phyloP scores from a whole-genome alignment of 805 yeast species.

The Candida sanyiensis region DNA sequence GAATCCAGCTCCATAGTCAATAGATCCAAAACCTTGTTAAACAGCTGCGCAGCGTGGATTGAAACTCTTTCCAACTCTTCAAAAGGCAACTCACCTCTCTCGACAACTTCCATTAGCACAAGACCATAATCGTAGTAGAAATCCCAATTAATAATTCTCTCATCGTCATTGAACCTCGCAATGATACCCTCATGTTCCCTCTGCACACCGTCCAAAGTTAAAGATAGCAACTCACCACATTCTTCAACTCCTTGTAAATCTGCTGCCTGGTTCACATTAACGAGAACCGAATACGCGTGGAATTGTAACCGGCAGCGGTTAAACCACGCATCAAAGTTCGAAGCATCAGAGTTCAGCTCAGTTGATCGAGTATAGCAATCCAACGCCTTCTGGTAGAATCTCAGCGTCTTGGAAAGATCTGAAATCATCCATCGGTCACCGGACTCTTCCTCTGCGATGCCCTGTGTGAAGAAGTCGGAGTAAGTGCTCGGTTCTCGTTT shows the following conservation, averaged over 20 bases:
- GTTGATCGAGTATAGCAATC: conserved; percentile 35
- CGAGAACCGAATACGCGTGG: conserved; percentile 50
- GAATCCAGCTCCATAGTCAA: conserved; percentile 19
- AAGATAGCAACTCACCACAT: conserved; percentile 7
- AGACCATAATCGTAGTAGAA: conserved; percentile 22
- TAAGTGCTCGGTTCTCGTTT: conserved; percentile 27
- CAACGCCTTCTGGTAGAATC: conserved; percentile 60
- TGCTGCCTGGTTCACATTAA: conserved; percentile 34
- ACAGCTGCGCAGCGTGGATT: conserved; percentile 8
- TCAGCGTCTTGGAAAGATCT: conserved; percentile 55
- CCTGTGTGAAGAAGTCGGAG: conserved; percentile 51
- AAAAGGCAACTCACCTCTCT: conserved; percentile 8
- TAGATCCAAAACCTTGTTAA: conserved; percentile 12
- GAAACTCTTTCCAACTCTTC: conserved; percentile 12
- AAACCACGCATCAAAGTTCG: conserved; percentile 44
- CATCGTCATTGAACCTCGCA: conserved; percentile 14
- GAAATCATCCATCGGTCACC: conserved; percentile 72
- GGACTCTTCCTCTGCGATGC: conserved; percentile 59
- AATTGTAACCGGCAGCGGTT: conserved; percentile 54
- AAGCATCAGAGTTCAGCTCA: conserved; percentile 1
- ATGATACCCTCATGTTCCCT: conserved; percentile 14
- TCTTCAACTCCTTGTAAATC: conserved; percentile 28
- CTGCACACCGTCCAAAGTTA: conserved; percentile 12
- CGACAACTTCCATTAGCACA: conserved; percentile 17
- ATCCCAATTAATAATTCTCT: conserved; percentile 24